phyloP scores from a whole-genome alignment of 116 monocot species.

The Trichopus zeylanicus region DNA sequence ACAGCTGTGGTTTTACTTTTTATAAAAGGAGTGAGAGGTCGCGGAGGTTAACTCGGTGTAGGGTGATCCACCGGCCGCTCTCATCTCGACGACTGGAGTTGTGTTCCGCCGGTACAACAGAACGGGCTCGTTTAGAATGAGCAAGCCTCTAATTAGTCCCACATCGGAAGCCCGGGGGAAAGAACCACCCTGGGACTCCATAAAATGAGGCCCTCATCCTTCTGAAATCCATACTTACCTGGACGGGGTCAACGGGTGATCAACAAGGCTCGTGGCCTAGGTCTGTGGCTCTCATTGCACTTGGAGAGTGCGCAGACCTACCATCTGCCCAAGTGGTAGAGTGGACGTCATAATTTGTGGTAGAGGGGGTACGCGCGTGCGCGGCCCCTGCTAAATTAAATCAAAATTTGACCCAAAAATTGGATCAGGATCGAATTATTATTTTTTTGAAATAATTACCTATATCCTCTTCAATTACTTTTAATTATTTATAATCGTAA shows the following conservation, averaged over 20 bases:
- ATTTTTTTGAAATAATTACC: no score
- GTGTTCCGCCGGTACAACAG: no score
- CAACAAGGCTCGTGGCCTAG: conserved; percentile 14
- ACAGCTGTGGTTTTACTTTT: no score
- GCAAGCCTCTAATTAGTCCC: background rate
- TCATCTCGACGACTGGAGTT: no score
- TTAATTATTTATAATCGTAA: no score
- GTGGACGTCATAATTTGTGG: conserved; percentile 6
- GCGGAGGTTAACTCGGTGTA: no score
- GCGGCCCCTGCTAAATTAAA: background rate
- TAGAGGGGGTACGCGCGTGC: conserved; percentile 1
- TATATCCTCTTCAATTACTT: no score
- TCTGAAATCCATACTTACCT: conserved; percentile 11
- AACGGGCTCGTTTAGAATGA: no score
- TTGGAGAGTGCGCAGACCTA: background rate
- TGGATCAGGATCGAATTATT: no score
- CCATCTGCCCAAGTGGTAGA: conserved; percentile 3
- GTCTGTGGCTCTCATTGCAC: conserved; percentile 17
- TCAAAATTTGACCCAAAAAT: no score
- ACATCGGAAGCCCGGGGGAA: background rate
- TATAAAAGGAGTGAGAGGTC: no score
- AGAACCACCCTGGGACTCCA: background rate
- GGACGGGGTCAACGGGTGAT: conserved; percentile 20
- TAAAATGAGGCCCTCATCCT: background rate
- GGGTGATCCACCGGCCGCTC: no score